Evolutionary conservation across 306 rosid species (phyloP).

Genomic region (Rosa chinensis): DNA sequence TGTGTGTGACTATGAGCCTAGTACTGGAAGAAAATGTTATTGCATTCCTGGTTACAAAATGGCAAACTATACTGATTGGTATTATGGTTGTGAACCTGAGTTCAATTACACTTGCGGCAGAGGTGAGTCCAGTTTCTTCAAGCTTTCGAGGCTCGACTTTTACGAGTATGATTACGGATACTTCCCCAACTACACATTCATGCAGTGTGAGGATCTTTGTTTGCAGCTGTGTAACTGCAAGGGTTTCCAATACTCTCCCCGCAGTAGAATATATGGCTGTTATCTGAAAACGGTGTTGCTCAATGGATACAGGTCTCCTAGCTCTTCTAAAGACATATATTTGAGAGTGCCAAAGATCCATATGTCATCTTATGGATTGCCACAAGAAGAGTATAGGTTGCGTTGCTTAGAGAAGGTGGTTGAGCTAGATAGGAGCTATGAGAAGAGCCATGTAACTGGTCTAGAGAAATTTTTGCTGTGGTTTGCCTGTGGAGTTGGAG

Average conservation of each 20-base stretch:
- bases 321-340: conserved; percentile 35
- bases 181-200: conserved; percentile 26
- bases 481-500: conserved; percentile 48
- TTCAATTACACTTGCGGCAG: conserved; percentile 29
- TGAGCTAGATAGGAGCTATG: conserved; percentile 17
- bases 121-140: not conserved
- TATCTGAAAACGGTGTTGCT: conserved; percentile 44
- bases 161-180: conserved; percentile 42
- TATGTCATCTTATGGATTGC: not conserved
- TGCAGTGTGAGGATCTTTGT: conserved; percentile 39
- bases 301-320: conserved; percentile 38
- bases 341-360: conserved; percentile 36
- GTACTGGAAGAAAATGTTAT: conserved; percentile 21
- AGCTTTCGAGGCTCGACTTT: conserved; percentile 32
- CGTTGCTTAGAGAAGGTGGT: conserved; percentile 18
- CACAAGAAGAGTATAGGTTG: conserved; percentile 3
- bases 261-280: conserved; percentile 21
- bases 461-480: conserved; percentile 26
- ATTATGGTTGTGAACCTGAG: conserved; percentile 41
- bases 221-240: conserved; percentile 38
- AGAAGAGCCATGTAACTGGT: conserved; percentile 1
- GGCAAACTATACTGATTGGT: conserved; percentile 32
- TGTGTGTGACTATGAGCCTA: conserved; percentile 28
- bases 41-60: conserved; percentile 44
- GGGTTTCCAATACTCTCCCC: conserved; percentile 41